Conservation (phyloP, 208 protist species). For the Crithidia fasciculata region DNA sequence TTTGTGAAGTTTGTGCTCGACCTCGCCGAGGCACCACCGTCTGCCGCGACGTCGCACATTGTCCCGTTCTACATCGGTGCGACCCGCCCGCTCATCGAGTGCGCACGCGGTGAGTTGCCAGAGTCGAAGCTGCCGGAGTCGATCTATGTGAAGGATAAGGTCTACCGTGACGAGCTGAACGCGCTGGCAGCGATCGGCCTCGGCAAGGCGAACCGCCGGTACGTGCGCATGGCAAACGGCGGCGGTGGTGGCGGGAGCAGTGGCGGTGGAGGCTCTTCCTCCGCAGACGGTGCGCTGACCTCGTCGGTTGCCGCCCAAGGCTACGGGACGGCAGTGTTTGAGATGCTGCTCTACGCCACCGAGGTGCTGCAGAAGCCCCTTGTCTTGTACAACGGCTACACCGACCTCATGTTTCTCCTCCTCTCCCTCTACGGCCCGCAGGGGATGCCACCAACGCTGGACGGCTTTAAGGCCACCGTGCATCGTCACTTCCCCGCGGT, state of each 20-base stretch:
- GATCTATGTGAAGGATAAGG: slow-evolving; percentile 5
- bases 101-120: slow-evolving; percentile 9
- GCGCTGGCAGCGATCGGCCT: slow-evolving; percentile 34
- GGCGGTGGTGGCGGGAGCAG: neutral
- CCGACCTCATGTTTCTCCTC: slow-evolving; percentile 68
- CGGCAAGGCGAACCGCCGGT: slow-evolving; percentile 18
- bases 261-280: neutral
- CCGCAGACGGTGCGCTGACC: neutral
- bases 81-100: slow-evolving; percentile 11
- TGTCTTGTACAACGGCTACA: slow-evolving; percentile 68
- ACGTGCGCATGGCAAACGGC: neutral
- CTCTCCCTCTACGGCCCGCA: slow-evolving; percentile 33
- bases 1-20: slow-evolving; percentile 32
- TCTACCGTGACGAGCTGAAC: slow-evolving; percentile 22
- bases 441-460: slow-evolving; percentile 30
- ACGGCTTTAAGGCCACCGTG: slow-evolving; percentile 53
- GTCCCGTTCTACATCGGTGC: slow-evolving; percentile 6
- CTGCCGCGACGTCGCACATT: neutral
- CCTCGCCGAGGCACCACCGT: neutral
- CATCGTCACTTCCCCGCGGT: slow-evolving; percentile 56
- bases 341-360: slow-evolving; percentile 46
- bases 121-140: slow-evolving; percentile 20
- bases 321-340: slow-evolving; percentile 49
- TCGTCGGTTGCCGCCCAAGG: slow-evolving; percentile 12
- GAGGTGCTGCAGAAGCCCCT: slow-evolving; percentile 46